A percentile compares a stretch with the other conserved stretches of the same genome.
These are phyloP conservation scores for Umbellularia californica DNA, from an alignment of 164 flowering plant genomes.

Conservation along the genomic window DNA sequence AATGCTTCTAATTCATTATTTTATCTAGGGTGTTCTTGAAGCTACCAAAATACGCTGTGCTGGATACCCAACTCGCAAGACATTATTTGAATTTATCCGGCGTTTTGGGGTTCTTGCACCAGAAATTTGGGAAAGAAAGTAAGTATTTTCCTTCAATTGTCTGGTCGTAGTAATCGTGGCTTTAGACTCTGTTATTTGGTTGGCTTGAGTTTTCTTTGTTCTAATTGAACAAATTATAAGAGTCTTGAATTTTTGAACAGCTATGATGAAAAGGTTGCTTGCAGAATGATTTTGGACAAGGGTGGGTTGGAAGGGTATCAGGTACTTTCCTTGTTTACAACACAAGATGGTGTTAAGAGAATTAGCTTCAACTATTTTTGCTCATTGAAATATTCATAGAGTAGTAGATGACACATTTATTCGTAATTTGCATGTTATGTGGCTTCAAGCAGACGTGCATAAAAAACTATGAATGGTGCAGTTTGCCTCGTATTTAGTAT, in stretches of 20 bases:
- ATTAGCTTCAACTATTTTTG: not conserved
- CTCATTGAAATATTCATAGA: no score
- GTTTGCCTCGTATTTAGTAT: not conserved
- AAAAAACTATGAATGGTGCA: not conserved
- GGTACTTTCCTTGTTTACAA: slow-evolving; percentile 36
- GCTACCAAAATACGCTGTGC: slow-evolving; percentile 88
- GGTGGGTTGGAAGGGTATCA: slow-evolving; percentile 63
- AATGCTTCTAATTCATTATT: slow-evolving; percentile 3
- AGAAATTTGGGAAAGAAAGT: slow-evolving; percentile 57
- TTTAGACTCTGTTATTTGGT: not conserved
- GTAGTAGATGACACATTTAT: not conserved
- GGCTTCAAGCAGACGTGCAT: not conserved
- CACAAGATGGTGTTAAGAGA: not conserved
- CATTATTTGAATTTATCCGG: slow-evolving; percentile 60
- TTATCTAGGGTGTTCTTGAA: slow-evolving; percentile 81
- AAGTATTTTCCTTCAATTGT: slow-evolving; percentile 19
- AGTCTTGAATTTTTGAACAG: slow-evolving; percentile 32
- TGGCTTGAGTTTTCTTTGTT: not conserved
- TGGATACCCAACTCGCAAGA: slow-evolving; percentile 74
- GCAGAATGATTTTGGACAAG: slow-evolving; percentile 69
- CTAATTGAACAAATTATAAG: not conserved
- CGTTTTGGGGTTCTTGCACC: slow-evolving; percentile 76
- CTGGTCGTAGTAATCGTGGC: not conserved
- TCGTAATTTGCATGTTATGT: not conserved
- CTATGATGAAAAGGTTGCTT: slow-evolving; percentile 63